Evolutionary conservation across 768 basidiomycete genomes (phyloP), one percentile per base, ranked within the genome.

Genomic region (Tremella yokohamensis): DNA sequence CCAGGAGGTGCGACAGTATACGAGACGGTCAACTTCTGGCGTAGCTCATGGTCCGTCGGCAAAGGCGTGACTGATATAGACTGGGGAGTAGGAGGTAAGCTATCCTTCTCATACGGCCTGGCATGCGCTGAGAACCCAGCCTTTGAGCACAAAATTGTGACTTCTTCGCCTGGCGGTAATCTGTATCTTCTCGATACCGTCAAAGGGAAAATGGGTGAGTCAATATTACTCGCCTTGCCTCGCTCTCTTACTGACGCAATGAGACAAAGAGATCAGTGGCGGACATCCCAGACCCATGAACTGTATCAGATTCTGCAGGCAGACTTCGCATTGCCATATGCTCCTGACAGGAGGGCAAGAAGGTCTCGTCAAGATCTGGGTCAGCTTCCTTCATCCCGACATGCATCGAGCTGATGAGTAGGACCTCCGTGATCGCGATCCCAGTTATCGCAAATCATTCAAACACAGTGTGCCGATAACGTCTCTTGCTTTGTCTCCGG

Each of bases 21-120:
- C 7, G 73, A 76, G 49, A 59, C 72, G 2, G 70, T 65, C 24
- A 72, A 74, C 56, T 57, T 76, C 8, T 76, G 75, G 75, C 70
- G 67, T 45, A 65, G 65, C 1, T 48, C 51, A 29, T 72, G 71
- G 61, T 60, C 64, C 7, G 64, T 64, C 2, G 63, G 69, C 8
- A 69, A 72, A 40, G 65, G 66, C 37, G 69, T 76, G 3, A 74
- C 70, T 45, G 67, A 65, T 55, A 38, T 76, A 3, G 73, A 73
- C 45, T 76, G 75, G 75, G 75, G 73, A 9, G 60, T 64, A 0
- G 73, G 71, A 44, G 49, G 74, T 76, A 34, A 11, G 29, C 29
- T 4, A 11, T 11, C 4, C 11, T 4, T 6, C 29, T n/a, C n/a
- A n/a, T 34, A 34, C 11, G 11, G 29, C 29, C 51, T 56, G 74